phyloP scores from a whole-genome alignment of 305 asterid species.

The Striga hermonthica region DNA sequence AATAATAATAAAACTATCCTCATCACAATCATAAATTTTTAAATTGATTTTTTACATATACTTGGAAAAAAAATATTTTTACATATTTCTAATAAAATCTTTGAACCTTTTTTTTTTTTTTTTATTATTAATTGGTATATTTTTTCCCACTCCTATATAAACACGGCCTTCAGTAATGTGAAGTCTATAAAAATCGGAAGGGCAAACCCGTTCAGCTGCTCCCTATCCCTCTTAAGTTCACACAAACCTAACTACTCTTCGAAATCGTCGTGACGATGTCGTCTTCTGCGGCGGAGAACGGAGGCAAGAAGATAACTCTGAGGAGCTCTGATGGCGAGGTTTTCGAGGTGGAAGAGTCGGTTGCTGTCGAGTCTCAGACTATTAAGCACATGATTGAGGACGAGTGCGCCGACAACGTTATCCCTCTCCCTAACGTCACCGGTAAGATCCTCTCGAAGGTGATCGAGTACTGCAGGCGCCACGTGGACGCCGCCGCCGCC shows the following conservation, averaged over 20 bases:
- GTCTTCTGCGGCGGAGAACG: slow-evolving; percentile 35
- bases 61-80: too few species aligned
- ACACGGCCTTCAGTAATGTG: too few species aligned
- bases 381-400: slow-evolving; percentile 54
- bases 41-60: too few species aligned
- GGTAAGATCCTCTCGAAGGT: slow-evolving; percentile 48
- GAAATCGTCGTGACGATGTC: slow-evolving; percentile 26
- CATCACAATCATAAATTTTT: too few species aligned
- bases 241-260: slow-evolving; percentile 10
- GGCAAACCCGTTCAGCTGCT: slow-evolving; percentile 13
- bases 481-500: slow-evolving; percentile 43
- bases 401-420: slow-evolving; percentile 43
- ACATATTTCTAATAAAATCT: too few species aligned
- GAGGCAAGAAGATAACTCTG: slow-evolving; percentile 40
- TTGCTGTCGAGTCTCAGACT: slow-evolving; percentile 41
- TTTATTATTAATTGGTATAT: neutral
- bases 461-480: slow-evolving; percentile 50
- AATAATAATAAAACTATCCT: too few species aligned
- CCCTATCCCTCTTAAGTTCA: slow-evolving; percentile 12
- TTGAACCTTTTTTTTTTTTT: neutral
- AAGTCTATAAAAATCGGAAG: neutral
- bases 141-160: neutral
- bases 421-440: slow-evolving; percentile 49
- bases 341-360: slow-evolving; percentile 42
- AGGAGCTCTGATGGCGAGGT: slow-evolving; percentile 47